Evolutionary conservation across 306 rosid species (phyloP), one percentile per base, ranked within the genome.

Genomic region (Cicer cuneatum): DNA sequence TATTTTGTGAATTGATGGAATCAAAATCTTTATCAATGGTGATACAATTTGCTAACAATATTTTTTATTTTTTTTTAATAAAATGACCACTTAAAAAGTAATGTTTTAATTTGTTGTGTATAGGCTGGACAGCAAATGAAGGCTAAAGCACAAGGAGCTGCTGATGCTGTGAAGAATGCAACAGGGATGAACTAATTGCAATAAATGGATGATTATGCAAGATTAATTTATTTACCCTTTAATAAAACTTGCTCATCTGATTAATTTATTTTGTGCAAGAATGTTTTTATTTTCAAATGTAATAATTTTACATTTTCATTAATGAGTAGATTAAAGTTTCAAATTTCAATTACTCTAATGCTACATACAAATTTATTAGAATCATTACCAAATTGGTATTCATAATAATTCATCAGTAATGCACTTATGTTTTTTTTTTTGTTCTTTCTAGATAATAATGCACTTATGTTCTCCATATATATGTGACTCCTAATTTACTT

Each of bases 101-200:
- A 35, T 10, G 19, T 4, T 29, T 10, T 37, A 3, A 61, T 79
- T 51, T 48, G 6, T 66, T 72, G 4, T 46, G 18, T 59, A 39
- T 21, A 88, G 84, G 70, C 83, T 2, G 96, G 96, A 2, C 76
- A 83, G 53, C 91, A 82, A 59, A 24, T 84, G 69, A 49, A 43
- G 77, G 87, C 74, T 0, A 78, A 69, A 73, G 93, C 90, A 15
- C 83, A 82, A 61, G 96, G 82, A 59, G 90, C 93, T 18, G 83
- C 66, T 24, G 93, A 86, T 0, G 79, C 89, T 12, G 80, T 82
- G 60, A 92, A 89, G 88, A 53, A 89, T 82, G 91, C 97, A 13
- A 87, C 89, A n/a, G 93, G 93, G 35, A 73, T 78, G 57, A 89
- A 85, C 80, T 76, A 89, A 71, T 59, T 13, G 3, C 42, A 13